Percentiles rank a stretch among this genome's conserved stretches.
Conservation (phyloP, 2,329 filamentous ascomycete genomes). For the Fusarium staphyleae region DNA sequence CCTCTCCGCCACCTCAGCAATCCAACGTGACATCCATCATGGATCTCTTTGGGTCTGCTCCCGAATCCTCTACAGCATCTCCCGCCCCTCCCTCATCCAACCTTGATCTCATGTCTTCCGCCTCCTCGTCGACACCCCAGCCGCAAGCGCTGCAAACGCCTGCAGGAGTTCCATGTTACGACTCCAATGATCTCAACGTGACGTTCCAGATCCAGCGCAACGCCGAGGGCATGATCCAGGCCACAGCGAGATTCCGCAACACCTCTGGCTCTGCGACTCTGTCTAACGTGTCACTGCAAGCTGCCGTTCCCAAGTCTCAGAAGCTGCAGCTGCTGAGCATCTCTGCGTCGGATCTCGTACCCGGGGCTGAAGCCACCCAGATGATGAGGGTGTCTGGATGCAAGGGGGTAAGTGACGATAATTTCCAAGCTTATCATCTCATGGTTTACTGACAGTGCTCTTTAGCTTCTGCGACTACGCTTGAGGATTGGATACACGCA, state of each 20-base stretch:
- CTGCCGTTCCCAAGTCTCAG: conserved; percentile 95
- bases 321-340: conserved; percentile 92
- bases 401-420: conserved; percentile 78
- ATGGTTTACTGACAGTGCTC: conserved; percentile 4
- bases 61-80: conserved; percentile 47
- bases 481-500: conserved; percentile 84
- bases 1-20: conserved; percentile 59
- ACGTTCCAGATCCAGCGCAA: conserved; percentile 86
- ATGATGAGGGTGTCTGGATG: conserved; percentile 86
- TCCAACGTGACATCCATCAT: conserved; percentile 78
- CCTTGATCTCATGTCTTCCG: conserved; percentile 58
- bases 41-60: conserved; percentile 76
- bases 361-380: conserved; percentile 85
- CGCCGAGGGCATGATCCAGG: conserved; percentile 78
- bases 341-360: conserved; percentile 76
- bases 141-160: conserved; percentile 50
- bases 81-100: conserved; percentile 51
- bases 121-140: conserved; percentile 57
- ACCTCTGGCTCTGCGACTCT: conserved; percentile 69
- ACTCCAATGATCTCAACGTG: conserved; percentile 83
- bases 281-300: conserved; percentile 83
- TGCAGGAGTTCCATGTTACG: conserved; percentile 76
- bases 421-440: not conserved
- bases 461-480: conserved; percentile 81
- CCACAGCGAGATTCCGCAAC: conserved; percentile 85